Conservation (phyloP, 345 rosid genomes). For the Citrus unshiu region DNA sequence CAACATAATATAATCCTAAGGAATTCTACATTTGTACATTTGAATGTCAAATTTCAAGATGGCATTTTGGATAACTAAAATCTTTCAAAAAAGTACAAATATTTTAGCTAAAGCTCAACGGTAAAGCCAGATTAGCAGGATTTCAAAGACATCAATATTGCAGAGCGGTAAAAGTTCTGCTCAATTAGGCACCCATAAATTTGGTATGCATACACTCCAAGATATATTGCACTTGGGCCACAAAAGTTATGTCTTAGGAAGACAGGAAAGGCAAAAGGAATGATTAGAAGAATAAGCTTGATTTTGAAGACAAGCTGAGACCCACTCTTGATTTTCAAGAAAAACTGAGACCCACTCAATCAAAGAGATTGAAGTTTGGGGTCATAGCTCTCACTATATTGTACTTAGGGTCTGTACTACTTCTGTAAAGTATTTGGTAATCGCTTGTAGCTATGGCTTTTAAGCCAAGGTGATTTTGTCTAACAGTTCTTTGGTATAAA, state of each 20-base stretch:
- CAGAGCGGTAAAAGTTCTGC: background rate
- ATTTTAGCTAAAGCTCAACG: background rate
- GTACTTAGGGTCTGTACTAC: background rate
- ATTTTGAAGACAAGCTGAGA: background rate
- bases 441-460: too few species aligned
- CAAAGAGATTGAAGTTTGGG: constrained; percentile 1
- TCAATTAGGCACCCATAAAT: background rate
- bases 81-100: background rate
- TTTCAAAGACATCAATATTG: background rate
- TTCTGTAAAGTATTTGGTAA: too few species aligned
- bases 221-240: background rate
- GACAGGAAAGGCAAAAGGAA: background rate
- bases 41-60: background rate
- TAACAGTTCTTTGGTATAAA: too few species aligned
- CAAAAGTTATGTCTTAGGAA: background rate
- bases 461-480: too few species aligned
- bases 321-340: too few species aligned
- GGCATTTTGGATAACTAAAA: background rate
- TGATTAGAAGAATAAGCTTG: background rate
- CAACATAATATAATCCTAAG: background rate
- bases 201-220: background rate
- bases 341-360: background rate
- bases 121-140: background rate
- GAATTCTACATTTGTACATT: background rate
- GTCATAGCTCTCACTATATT: background rate